Evolutionary conservation across 2,329 filamentous ascomycete genomes (phyloP).

Genomic region (Claviceps digitariae): DNA sequence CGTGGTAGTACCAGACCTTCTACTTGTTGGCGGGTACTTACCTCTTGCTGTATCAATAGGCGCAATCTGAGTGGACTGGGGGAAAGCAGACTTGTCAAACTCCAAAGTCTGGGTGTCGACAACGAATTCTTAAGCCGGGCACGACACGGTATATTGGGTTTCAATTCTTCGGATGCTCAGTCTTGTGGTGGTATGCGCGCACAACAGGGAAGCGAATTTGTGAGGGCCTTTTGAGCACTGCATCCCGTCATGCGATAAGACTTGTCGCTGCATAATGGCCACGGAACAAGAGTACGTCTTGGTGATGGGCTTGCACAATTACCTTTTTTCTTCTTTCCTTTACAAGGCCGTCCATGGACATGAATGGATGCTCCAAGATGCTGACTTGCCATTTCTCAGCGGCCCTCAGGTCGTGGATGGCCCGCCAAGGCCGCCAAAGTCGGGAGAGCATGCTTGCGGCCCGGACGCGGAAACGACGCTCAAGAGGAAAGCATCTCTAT

Average conservation of each 20-base stretch:
- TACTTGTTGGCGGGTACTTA: no score
- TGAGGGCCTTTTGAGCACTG: neutral
- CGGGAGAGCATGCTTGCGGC: neutral
- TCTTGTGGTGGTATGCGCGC: neutral
- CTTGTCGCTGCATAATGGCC: constrained; percentile 4
- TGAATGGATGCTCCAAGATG: neutral
- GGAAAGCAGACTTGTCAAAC: neutral
- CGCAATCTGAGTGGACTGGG: neutral
- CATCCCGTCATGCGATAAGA: constrained; percentile 1
- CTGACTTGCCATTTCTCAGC: neutral
- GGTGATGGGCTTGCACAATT: neutral
- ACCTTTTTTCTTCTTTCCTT: neutral
- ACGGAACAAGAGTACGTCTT: constrained; percentile 5
- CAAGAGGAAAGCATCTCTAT: constrained; percentile 18
- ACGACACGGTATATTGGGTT: neutral
- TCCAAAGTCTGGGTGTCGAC: neutral
- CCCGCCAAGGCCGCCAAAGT: constrained; percentile 1
- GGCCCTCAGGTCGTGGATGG: neutral
- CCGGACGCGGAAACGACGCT: constrained; percentile 5
- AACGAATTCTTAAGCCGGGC: neutral
- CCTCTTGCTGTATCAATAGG: neutral
- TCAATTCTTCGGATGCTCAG: neutral
- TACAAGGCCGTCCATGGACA: neutral
- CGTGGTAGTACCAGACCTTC: no score
- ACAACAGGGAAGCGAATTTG: neutral